phyloP scores from a whole-genome alignment of 257 asterid species.

The Solanum chmielewskii region DNA sequence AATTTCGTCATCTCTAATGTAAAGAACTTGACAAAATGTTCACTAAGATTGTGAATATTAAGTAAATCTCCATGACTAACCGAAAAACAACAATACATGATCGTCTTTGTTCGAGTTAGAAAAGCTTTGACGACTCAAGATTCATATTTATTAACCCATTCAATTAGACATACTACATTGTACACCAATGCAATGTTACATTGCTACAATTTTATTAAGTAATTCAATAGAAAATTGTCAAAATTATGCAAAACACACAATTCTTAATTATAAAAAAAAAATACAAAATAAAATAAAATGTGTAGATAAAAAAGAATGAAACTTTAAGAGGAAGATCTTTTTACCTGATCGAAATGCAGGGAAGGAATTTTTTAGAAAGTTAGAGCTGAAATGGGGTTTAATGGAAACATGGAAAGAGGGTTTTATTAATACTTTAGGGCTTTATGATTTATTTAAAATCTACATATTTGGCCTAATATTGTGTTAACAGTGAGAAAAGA shows the following conservation, averaged over 20 bases:
- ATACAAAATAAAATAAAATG: not conserved
- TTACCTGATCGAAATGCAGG: not conserved
- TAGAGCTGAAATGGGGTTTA: not conserved
- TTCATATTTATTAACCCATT: not conserved
- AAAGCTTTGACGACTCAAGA: not conserved
- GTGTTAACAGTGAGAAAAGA: not conserved
- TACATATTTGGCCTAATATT: not conserved
- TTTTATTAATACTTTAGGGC: not conserved
- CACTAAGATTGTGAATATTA: not conserved
- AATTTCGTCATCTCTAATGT: not conserved
- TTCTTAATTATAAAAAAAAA: not conserved
- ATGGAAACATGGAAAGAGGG: not conserved
- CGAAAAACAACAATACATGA: not conserved
- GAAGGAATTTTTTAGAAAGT: not conserved
- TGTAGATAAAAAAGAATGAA: not conserved
- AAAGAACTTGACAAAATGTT: not conserved
- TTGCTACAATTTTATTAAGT: not conserved
- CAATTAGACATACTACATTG: not conserved
- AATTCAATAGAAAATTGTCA: not conserved
- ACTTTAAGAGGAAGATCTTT: not conserved
- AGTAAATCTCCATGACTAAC: not conserved
- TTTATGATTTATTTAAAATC: not conserved
- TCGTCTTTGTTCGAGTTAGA: not conserved
- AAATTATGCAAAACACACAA: not conserved
- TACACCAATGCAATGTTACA: not conserved